Conservation (phyloP, 768 basidiomycete genomes). For the Naematelia encephala region DNA sequence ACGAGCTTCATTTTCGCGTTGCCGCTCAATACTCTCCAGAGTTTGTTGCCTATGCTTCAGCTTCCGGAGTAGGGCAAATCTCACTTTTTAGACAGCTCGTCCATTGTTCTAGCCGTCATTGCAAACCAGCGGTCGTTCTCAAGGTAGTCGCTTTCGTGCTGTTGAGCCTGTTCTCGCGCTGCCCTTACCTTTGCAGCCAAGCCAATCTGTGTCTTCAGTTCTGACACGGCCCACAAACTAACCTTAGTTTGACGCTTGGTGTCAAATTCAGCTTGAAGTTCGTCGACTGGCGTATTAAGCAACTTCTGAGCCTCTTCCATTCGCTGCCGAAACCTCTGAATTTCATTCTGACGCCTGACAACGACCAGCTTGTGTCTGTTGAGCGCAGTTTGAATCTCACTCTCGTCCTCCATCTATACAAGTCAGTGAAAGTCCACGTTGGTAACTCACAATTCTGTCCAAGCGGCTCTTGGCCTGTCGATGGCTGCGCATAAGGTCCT, state of each 20-base stretch:
- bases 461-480: background rate
- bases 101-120: constrained; percentile 23
- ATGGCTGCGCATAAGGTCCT: background rate
- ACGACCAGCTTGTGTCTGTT: background rate
- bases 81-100: background rate
- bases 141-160: background rate
- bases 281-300: background rate
- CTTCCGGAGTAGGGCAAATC: too few relatives aligned
- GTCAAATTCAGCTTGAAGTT: constrained; percentile 48
- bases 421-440: background rate
- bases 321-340: background rate
- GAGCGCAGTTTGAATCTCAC: background rate
- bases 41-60: constrained; percentile 17
- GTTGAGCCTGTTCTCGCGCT: background rate
- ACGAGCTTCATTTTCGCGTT: constrained; percentile 56
- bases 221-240: background rate
- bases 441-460: background rate
- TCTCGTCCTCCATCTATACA: background rate
- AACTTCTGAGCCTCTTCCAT: constrained; percentile 6
- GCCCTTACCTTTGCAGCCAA: background rate
- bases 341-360: background rate
- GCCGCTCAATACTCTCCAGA: constrained; percentile 24
- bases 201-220: background rate
- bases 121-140: constrained; percentile 1
- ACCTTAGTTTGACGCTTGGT: background rate